Evolutionary conservation across 768 basidiomycete species (phyloP).

Genomic region (Auriscalpium orientale): DNA sequence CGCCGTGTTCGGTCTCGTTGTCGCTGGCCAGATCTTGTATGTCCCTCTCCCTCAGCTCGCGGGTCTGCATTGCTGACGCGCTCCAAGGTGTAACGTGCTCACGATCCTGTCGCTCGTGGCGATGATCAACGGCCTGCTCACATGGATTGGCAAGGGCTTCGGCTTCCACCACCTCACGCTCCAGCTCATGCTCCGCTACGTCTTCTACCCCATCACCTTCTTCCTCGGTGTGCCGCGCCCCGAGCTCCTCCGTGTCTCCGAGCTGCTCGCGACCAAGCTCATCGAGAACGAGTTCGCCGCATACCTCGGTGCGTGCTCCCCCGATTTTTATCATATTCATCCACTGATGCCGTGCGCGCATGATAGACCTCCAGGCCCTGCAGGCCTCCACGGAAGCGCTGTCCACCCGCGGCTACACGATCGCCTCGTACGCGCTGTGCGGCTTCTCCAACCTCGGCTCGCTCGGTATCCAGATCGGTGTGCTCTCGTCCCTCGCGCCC

Average conservation of each 20-base stretch:
- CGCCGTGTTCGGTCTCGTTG: slow-evolving; percentile 75
- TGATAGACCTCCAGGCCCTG: slow-evolving; percentile 39
- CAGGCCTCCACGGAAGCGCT: slow-evolving; percentile 43
- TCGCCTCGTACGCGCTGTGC: slow-evolving; percentile 81
- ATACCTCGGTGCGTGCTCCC: slow-evolving; percentile 36
- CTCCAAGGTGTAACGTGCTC: slow-evolving; percentile 65
- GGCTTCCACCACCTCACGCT: slow-evolving; percentile 78
- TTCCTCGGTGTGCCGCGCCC: slow-evolving; percentile 68
- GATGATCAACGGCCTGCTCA: slow-evolving; percentile 75
- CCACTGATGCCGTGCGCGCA: slow-evolving; percentile 22
- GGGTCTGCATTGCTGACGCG: background rate
- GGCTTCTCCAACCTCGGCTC: slow-evolving; percentile 88
- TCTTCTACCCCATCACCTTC: slow-evolving; percentile 85
- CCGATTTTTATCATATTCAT: background rate
- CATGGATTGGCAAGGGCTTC: slow-evolving; percentile 84
- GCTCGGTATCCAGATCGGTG: slow-evolving; percentile 81
- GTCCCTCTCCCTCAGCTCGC: slow-evolving; percentile 16
- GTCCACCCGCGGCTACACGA: slow-evolving; percentile 68
- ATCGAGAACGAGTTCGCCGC: slow-evolving; percentile 84
- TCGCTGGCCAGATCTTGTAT: slow-evolving; percentile 83
- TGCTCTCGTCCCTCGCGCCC: slow-evolving; percentile 62
- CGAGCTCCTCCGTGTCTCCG: slow-evolving; percentile 78
- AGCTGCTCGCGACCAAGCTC: slow-evolving; percentile 80
- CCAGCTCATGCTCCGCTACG: slow-evolving; percentile 77
- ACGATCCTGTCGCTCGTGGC: slow-evolving; percentile 80